Evolutionary conservation across 768 basidiomycete species (phyloP).

Genomic region (Kwoniella heveanensis): DNA sequence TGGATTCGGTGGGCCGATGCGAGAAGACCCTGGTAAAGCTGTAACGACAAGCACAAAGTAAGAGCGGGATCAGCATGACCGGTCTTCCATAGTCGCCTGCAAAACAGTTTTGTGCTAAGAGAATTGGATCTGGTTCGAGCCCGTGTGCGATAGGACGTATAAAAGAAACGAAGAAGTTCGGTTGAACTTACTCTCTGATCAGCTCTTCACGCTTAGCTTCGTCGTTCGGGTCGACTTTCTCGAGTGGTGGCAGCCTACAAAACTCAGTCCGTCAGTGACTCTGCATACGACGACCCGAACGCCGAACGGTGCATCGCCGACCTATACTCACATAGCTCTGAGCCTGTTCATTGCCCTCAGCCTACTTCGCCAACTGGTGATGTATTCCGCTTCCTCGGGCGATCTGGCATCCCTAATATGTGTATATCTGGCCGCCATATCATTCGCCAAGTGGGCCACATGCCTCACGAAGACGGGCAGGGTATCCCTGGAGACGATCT

Average conservation of each 20-base stretch:
- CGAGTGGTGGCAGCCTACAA: constrained; percentile 15
- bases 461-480: constrained; percentile 86
- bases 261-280: background rate
- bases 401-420: constrained; percentile 62
- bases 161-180: too few species aligned
- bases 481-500: constrained; percentile 85
- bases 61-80: too few species aligned
- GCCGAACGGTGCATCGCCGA: too few species aligned
- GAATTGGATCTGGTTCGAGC: too few species aligned
- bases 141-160: too few species aligned
- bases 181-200: constrained; percentile 43
- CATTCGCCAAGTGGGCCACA: constrained; percentile 80
- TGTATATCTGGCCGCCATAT: constrained; percentile 83
- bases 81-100: too few species aligned
- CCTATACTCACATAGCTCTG: constrained; percentile 42
- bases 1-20: too few species aligned
- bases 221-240: constrained; percentile 23
- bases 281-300: constrained; percentile 7
- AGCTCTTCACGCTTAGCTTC: constrained; percentile 31
- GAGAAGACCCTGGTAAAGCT: too few species aligned
- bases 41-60: too few species aligned
- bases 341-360: constrained; percentile 75
- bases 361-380: constrained; percentile 84
- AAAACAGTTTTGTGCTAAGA: too few species aligned
- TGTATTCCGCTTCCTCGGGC: constrained; percentile 73